A percentile compares a stretch with the other conserved stretches of the same genome.
Conservation (phyloP, 805 yeast species). For the Barnettozyma salicaria region DNA sequence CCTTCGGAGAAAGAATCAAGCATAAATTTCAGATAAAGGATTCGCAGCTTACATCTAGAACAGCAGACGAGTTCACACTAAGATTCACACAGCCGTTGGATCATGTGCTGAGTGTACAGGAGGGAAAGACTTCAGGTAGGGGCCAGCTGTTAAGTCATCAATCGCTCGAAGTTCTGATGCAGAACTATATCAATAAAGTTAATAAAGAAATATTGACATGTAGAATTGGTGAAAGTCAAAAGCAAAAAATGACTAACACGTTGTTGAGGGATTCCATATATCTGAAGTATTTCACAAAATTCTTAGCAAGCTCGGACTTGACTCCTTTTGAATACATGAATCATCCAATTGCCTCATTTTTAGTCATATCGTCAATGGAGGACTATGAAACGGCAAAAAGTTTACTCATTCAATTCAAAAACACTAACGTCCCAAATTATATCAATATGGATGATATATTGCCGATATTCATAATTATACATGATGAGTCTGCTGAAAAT, state of each 20-base stretch:
- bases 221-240: slow-evolving; percentile 9
- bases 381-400: slow-evolving; percentile 51
- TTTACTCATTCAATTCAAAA: slow-evolving; percentile 47
- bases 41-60: slow-evolving; percentile 43
- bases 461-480: slow-evolving; percentile 45
- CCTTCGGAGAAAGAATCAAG: slow-evolving; percentile 49
- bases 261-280: slow-evolving; percentile 44
- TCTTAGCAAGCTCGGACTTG: slow-evolving; percentile 52
- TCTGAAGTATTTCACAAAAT: slow-evolving; percentile 48
- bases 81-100: slow-evolving; percentile 41
- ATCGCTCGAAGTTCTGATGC: slow-evolving; percentile 33
- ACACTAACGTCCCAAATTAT: slow-evolving; percentile 48
- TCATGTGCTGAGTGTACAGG: slow-evolving; percentile 29
- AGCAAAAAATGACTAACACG: slow-evolving; percentile 24
- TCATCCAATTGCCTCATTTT: slow-evolving; percentile 76
- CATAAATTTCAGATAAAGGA: slow-evolving; percentile 46
- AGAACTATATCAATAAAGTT: slow-evolving; percentile 27
- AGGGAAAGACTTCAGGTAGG: slow-evolving; percentile 19
- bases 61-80: slow-evolving; percentile 49
- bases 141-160: slow-evolving; percentile 30
- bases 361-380: slow-evolving; percentile 56
- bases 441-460: slow-evolving; percentile 59
- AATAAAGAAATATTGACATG: slow-evolving; percentile 16
- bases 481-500: slow-evolving; percentile 39
- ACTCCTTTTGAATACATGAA: slow-evolving; percentile 81